phyloP scores from a whole-genome alignment of 179 eudicot species.

The Spergularia azorica region DNA sequence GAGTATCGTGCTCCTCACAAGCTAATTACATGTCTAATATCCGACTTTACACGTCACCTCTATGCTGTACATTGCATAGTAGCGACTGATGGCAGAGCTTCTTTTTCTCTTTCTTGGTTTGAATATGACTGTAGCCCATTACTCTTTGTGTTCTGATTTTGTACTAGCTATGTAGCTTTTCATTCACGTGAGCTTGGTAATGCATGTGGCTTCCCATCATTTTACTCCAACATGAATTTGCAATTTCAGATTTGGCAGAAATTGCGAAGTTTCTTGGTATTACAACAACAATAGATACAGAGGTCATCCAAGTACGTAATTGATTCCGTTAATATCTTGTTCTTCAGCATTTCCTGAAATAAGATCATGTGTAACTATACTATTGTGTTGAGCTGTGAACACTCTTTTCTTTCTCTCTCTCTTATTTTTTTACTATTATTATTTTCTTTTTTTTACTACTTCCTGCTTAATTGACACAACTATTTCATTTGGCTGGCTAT shows the following conservation, averaged over 20 bases:
- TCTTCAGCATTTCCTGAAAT: background rate
- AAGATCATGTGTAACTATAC: background rate
- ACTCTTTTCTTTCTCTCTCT: too few species aligned
- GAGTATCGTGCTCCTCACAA: background rate
- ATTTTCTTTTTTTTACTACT: too few species aligned
- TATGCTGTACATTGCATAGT: background rate
- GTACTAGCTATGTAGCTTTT: background rate
- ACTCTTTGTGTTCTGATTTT: background rate
- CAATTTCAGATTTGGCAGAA: slow-evolving; percentile 82
- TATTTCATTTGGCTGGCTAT: too few species aligned
- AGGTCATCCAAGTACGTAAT: slow-evolving; percentile 82
- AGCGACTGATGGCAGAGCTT: background rate
- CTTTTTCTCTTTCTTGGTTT: background rate
- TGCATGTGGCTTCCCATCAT: background rate
- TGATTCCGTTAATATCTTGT: background rate
- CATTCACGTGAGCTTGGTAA: background rate
- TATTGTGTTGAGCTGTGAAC: background rate
- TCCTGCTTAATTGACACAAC: too few species aligned
- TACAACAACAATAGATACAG: slow-evolving; percentile 75
- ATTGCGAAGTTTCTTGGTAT: slow-evolving; percentile 96
- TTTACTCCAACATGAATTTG: background rate
- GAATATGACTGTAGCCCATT: background rate
- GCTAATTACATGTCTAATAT: background rate
- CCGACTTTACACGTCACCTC: background rate
- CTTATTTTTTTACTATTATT: too few species aligned